Base-by-base conservation (phyloP, 2,329 filamentous ascomycete genomes). In the Xylaria sp. region DNA sequence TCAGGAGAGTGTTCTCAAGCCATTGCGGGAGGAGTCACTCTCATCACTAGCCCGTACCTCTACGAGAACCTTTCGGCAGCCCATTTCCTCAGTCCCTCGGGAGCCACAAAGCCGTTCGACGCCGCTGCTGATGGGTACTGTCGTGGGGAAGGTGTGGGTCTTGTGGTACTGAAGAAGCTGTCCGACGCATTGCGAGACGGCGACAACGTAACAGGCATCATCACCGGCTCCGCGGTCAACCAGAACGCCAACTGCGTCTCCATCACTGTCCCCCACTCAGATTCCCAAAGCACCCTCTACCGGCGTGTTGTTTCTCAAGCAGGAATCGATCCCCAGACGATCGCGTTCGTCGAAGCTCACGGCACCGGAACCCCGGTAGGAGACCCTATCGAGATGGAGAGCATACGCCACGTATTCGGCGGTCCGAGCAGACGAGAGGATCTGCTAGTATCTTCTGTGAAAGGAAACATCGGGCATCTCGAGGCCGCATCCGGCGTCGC, bases 321-420 rank as follows among this genome's bases (percentile, higher is more conserved):
- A 15, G 43, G 52, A 33, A 43, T 56, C 0, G 54, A 63, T 4
- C 40, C 49, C 1, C 45, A 53, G 8, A 71, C 89, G 53, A 81
- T 91, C 59, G 82, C 80, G 69, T 90, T 87, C 68, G 83, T 90
- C 7, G 88, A 91, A 71, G 85, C 90, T 80, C 88, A 91, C 71
- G 89, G 88, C 6, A 91, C 89, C 3, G 89, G 88, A 43, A 91
- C 88, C 0, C 87, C 91, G 71, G 89, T 63, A n/a, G 89, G 89
- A 59, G 90, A 92, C 71, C 82, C 82, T 2, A 19, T 84, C 84
- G 89, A 91, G 73, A 87, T 88, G 81, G 80, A 82, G 2, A 87
- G 84, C 0, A 85, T 90, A 47, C 79, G 81, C 21, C 81, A 84
- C 38, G 79, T 84, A 6, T 90, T 90, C 15, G 28, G 9, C 21